Conservation (phyloP, 371 early-diverging fungal species). For the Cokeromyces recurvatus region DNA sequence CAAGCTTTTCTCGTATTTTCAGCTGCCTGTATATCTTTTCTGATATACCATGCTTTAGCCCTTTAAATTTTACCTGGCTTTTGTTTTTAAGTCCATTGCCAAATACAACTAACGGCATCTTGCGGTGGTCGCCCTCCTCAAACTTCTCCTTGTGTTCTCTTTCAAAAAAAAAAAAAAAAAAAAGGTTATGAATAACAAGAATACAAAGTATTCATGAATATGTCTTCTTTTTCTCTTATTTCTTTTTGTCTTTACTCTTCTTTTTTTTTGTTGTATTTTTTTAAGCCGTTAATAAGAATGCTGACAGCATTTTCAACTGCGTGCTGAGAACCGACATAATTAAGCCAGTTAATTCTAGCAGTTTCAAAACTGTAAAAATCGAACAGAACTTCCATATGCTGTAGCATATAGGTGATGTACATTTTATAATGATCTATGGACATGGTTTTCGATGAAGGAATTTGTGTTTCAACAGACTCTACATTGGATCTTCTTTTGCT, state of each 20-base stretch:
- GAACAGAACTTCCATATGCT: background rate
- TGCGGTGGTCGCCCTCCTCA: too few species aligned
- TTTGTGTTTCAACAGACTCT: background rate
- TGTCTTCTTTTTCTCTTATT: background rate
- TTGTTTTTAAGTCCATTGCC: too few species aligned
- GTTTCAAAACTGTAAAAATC: background rate
- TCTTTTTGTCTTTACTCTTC: background rate
- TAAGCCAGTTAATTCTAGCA: conserved; percentile 1
- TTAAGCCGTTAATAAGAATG: conserved; percentile 2
- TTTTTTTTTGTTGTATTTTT: conserved; percentile 5
- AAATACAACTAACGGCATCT: too few species aligned
- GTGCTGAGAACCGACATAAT: background rate
- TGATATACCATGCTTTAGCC: too few species aligned
- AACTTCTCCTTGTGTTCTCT: too few species aligned
- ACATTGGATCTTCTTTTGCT: conserved; percentile 1
- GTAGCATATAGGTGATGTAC: background rate
- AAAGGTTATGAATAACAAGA: too few species aligned
- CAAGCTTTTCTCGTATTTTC: background rate
- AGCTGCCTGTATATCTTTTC: background rate
- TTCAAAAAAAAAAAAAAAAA: too few species aligned
- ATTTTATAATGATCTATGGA: background rate
- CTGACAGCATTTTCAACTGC: background rate
- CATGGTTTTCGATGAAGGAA: background rate
- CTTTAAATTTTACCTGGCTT: too few species aligned
- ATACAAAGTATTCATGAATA: too few species aligned